A percentile compares a stretch with the other conserved stretches of the same genome.
Evolutionary conservation across 768 basidiomycete genomes (phyloP).

Genomic region (Pulveroboletus frians): DNA sequence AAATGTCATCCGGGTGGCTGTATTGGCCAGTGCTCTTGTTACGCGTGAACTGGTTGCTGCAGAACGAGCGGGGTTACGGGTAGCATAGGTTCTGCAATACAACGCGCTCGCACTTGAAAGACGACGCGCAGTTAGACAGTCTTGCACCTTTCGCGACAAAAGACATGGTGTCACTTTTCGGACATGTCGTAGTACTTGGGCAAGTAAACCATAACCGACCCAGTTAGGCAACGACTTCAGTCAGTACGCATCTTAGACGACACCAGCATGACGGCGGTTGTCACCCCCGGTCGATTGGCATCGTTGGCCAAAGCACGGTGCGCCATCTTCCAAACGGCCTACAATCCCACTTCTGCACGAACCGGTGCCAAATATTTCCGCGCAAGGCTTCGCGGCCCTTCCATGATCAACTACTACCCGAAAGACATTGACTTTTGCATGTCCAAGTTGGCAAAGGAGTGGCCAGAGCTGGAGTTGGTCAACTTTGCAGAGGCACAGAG

Average conservation of each 20-base stretch:
- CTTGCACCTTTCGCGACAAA: slow-evolving; percentile 10
- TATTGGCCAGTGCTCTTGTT: slow-evolving; percentile 30
- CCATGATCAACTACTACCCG: slow-evolving; percentile 84
- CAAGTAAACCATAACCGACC: no score
- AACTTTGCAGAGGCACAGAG: slow-evolving; percentile 66
- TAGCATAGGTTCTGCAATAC: slow-evolving; percentile 15
- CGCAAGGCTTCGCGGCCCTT: slow-evolving; percentile 73
- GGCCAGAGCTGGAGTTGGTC: slow-evolving; percentile 55
- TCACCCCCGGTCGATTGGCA: slow-evolving; percentile 49
- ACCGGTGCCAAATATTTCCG: slow-evolving; percentile 93
- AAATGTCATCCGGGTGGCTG: slow-evolving; percentile 20
- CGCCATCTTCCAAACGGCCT: slow-evolving; percentile 78
- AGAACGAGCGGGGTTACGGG: slow-evolving; percentile 26
- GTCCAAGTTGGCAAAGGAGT: slow-evolving; percentile 42
- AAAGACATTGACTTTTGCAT: slow-evolving; percentile 52
- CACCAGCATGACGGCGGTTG: slow-evolving; percentile 29
- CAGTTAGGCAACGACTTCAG: no score
- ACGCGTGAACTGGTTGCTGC: slow-evolving; percentile 17
- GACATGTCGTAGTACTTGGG: no score
- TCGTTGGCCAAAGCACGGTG: slow-evolving; percentile 62
- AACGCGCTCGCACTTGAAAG: neutral
- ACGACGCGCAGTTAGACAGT: slow-evolving; percentile 8
- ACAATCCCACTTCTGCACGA: slow-evolving; percentile 76
- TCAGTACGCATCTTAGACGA: neutral
- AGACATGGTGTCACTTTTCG: slow-evolving; percentile 12